Evolutionary conservation across 2,329 filamentous ascomycete species (phyloP), one percentile per base, ranked within the genome.

Genomic region (Fusarium praegraminearum): DNA sequence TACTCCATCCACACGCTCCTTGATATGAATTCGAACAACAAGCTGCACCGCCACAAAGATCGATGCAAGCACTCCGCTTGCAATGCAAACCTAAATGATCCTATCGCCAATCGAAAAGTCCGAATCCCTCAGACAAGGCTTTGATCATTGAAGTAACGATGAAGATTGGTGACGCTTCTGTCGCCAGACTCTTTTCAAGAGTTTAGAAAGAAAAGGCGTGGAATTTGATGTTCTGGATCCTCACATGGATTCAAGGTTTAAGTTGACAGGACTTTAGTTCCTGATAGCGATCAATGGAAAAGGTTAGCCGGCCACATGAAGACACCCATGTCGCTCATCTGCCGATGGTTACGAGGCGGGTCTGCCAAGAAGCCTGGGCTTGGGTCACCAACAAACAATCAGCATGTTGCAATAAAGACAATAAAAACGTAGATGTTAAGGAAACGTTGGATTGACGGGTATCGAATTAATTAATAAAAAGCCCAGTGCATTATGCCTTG

Each of bases 391-490:
- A 18, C 33, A 40, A 7, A 40, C 7, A 40, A 40, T 40, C 36
- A 22, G 12, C 24, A 33, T 26, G n/a, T 33, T 43, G 24, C n/a
- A 32, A 47, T 28, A 22, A 10, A 30, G 7, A 11, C 43, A 16
- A 28, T 13, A 4, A 49, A 18, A 35, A 26, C n/a, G 28, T 53
- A 69, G 43, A 46, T 56, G 53, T 47, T 45, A 59, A 57, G 52
- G 60, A 62, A 62, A 55, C 69, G 65, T 74, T 74, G 72, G 72
- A 74, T 74, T 74, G 72, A 74, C 61, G 72, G 72, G 72, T 74
- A 74, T 74, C 72, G 72, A 73, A 71, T 70, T 72, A 73, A 74
- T 72, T 65, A 74, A 65, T 74, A 73, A 74, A 69, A 74, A 71
- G 70, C 67, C 66, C 72, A 73, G 38, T 70, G 68, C 65, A 55